Percentiles rank a stretch among this genome's conserved stretches.
These are phyloP conservation scores for Mycena rebaudengoi DNA, from an alignment of 768 basidiomycete genomes.

Conservation along the genomic window DNA sequence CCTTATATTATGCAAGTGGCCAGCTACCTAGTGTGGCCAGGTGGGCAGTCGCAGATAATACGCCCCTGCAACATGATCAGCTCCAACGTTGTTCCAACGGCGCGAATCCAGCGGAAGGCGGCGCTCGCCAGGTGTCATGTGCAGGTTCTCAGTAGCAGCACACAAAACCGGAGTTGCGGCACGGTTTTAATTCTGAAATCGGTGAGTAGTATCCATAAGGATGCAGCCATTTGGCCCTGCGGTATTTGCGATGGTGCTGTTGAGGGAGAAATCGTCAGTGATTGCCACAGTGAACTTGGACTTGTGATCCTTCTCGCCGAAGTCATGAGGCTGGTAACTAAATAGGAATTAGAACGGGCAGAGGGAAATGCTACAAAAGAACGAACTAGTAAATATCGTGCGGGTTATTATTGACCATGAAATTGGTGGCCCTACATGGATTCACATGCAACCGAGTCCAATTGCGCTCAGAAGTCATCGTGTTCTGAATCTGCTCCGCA, in stretches of 20 bases:
- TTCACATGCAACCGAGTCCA: no score
- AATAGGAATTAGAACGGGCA: no score
- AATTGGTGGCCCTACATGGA: slow-evolving; percentile 11
- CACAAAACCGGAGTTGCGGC: slow-evolving; percentile 10
- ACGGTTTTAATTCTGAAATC: slow-evolving; percentile 10
- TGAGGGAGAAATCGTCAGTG: slow-evolving; percentile 13
- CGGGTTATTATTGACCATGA: slow-evolving; percentile 8
- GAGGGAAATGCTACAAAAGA: not conserved
- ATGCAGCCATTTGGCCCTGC: not conserved
- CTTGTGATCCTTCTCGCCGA: not conserved
- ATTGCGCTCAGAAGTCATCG: not conserved
- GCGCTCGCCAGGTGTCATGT: slow-evolving; percentile 9
- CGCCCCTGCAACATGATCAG: no score
- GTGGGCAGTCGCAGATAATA: no score
- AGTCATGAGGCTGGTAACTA: slow-evolving; percentile 13
- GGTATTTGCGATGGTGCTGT: slow-evolving; percentile 7
- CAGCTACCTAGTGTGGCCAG: no score
- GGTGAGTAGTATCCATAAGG: slow-evolving; percentile 12
- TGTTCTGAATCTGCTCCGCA: not conserved
- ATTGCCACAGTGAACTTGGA: slow-evolving; percentile 17
- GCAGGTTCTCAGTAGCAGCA: not conserved
- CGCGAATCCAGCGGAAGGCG: no score
- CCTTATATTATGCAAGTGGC: no score
- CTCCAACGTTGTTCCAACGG: no score
- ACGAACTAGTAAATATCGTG: slow-evolving; percentile 14